Conservation (phyloP, 345 rosid genomes). For the Aurinia saxatilis region DNA sequence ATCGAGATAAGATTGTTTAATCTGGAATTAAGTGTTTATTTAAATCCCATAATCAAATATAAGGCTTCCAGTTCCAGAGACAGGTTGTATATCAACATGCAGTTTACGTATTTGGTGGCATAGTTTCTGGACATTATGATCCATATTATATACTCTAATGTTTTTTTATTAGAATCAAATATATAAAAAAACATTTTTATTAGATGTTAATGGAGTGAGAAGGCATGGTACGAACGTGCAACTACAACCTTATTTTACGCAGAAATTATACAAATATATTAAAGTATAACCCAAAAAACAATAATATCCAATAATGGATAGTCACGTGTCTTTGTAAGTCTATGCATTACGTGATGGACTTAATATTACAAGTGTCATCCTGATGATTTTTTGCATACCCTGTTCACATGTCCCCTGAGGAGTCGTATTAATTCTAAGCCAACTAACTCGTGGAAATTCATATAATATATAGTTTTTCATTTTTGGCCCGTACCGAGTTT, state of each 20-base stretch:
- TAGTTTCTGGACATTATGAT: conserved; percentile 11
- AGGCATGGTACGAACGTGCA: conserved; percentile 30
- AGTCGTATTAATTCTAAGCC: conserved; percentile 17
- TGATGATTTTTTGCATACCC: conserved; percentile 3
- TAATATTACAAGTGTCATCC: conserved; percentile 27
- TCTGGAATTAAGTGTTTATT: neutral
- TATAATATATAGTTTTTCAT: conserved; percentile 6
- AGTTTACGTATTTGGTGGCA: conserved; percentile 28
- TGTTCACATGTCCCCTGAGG: conserved; percentile 22
- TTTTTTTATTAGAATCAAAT: neutral
- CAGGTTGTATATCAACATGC: conserved; percentile 26
- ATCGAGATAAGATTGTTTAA: conserved; percentile 1
- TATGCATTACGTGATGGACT: conserved; percentile 14
- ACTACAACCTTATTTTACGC: conserved; percentile 24
- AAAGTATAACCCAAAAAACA: no score
- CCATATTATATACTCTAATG: conserved; percentile 6
- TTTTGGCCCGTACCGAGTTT: neutral
- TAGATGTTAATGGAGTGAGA: conserved; percentile 8
- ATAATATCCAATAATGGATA: conserved; percentile 25
- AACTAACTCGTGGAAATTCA: conserved; percentile 21
- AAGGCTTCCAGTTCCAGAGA: neutral
- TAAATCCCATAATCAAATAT: neutral
- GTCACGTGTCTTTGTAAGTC: conserved; percentile 17
- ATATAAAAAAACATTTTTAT: neutral
- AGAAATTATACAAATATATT: neutral